Evolutionary conservation across 75 land plant genomes (phyloP), one percentile per base, ranked within the genome.

Genomic region (Isoetes taiwanensis): DNA sequence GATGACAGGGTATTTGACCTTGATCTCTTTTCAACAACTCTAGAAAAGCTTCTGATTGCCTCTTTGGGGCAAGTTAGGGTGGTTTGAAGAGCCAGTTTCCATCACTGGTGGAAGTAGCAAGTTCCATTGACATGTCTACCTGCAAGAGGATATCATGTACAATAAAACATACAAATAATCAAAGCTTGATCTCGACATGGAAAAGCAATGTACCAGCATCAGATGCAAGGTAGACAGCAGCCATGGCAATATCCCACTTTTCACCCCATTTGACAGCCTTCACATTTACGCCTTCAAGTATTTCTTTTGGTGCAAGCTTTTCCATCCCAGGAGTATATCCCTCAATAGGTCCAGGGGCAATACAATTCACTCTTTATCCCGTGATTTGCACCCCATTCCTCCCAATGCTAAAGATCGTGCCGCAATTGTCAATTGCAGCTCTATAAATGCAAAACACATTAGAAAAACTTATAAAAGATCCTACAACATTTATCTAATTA

Each of bases 381-480:
- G 74, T 94, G 82, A 60, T 94, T 96, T 28, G 80, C 73, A 5
- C 99, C 96, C 91, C 96, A 94, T 46, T 94, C 99, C n/a, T n/a
- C n/a, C 99, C 32, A 94, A 66, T 8, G 99, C 96, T 54, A 94
- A 74, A 30, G 76, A 76, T 63, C 96, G 81, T 67, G 99, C 89
- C 16, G 72, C n/a, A 60, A 58, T 80, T 77, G 68, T 94, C 99
- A 65, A 89, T 77, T 59, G 96, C 99, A 32, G 99, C 99, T n/a
- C 99, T 94, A 72, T 14, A 0, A 43, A 58, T 17, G 30, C 12
- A 57, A 9, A 2, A n/a, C n/a, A n/a, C n/a, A n/a, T n/a, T n/a
- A n/a, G n/a, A n/a, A n/a, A n/a, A n/a, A n/a, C n/a, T n/a, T n/a
- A n/a, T n/a, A n/a, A n/a, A n/a, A n/a, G n/a, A n/a, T n/a, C n/a